A percentile compares a stretch with the other conserved stretches of the same genome.
Conservation (phyloP, 2,329 filamentous ascomycete species). For the Cryphonectria naterciae region DNA sequence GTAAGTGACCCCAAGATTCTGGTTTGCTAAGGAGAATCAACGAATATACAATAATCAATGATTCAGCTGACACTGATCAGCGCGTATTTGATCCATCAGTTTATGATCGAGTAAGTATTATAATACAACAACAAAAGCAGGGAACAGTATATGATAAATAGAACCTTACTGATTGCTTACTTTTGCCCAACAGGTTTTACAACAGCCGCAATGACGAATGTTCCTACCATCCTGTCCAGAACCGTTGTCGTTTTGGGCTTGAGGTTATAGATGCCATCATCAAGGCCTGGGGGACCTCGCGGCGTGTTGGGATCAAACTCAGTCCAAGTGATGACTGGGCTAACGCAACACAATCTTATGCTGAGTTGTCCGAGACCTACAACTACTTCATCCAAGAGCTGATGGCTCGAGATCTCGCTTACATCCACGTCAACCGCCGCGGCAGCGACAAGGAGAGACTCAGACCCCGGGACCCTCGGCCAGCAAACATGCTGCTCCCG, state of each 20-base stretch:
- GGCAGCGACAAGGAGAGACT: constrained; percentile 8
- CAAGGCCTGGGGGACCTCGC: constrained; percentile 17
- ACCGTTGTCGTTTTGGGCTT: constrained; percentile 51
- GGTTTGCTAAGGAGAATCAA: neutral
- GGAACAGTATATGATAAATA: neutral
- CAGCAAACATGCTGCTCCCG: constrained; percentile 4
- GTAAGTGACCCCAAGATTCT: neutral
- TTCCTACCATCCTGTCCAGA: constrained; percentile 52
- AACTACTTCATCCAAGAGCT: constrained; percentile 50
- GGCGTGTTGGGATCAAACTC: constrained; percentile 50
- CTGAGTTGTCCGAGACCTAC: constrained; percentile 39
- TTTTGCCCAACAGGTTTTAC: constrained; percentile 34
- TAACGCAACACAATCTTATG: constrained; percentile 41
- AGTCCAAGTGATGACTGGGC: constrained; percentile 54
- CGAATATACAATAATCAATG: neutral
- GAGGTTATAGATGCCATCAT: constrained; percentile 47
- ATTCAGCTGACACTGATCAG: neutral
- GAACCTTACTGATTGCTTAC: neutral
- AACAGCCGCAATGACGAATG: constrained; percentile 56
- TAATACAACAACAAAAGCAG: no score
- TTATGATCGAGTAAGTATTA: constrained; percentile 21
- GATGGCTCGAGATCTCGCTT: constrained; percentile 51
- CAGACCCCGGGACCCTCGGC: neutral
- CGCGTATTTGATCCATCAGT: constrained; percentile 22
- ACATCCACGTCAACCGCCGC: constrained; percentile 46